These are phyloP conservation scores for Lactifluus echinatus DNA, from an alignment of 768 basidiomycete genomes.

Conservation along the genomic window DNA sequence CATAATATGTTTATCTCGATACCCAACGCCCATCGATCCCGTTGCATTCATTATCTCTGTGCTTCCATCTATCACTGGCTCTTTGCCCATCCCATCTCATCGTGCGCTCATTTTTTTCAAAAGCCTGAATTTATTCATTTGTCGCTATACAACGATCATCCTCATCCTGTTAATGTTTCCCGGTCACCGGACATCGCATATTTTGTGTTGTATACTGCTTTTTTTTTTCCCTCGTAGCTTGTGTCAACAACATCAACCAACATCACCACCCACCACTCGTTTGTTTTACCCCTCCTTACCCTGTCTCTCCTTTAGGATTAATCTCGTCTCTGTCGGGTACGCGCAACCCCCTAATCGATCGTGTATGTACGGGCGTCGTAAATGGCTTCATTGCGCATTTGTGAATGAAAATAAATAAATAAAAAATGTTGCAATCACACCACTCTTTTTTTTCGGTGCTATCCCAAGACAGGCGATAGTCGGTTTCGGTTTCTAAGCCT, in stretches of 20 bases:
- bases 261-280: background rate
- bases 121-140: background rate
- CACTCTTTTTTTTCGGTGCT: background rate
- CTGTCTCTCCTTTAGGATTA: background rate
- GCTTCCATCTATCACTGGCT: conserved; percentile 4
- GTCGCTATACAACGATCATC: background rate
- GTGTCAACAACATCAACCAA: background rate
- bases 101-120: background rate
- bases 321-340: background rate
- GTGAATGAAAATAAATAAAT: background rate
- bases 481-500: too few relatives aligned
- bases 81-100: background rate
- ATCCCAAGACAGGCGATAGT: background rate
- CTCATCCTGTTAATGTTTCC: background rate
- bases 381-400: background rate
- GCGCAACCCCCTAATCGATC: background rate
- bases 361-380: background rate
- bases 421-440: background rate
- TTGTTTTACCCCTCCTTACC: background rate
- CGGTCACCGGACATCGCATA: background rate
- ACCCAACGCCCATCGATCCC: background rate
- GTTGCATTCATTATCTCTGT: background rate
- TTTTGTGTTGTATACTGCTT: conserved; percentile 1
- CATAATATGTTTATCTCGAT: background rate
- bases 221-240: background rate